These are phyloP conservation scores for Stentor roeselii DNA, from an alignment of 73 alveolate species.

Conservation along the genomic window DNA sequence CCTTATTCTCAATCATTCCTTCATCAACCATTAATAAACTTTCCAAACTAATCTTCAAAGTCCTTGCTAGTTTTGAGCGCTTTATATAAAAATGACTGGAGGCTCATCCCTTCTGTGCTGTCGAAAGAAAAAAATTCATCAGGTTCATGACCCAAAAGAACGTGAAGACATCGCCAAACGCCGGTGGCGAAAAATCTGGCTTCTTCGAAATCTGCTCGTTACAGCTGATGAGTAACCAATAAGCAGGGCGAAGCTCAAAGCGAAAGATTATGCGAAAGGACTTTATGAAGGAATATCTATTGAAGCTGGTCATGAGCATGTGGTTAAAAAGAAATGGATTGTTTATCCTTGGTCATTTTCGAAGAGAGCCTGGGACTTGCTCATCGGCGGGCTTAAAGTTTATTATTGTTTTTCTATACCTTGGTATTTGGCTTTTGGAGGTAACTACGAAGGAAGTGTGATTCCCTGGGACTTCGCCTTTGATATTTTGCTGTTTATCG, in stretches of 20 bases:
- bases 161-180: background rate
- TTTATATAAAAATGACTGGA: too few species aligned
- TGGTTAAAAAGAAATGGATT: background rate
- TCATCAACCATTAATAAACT: too few species aligned
- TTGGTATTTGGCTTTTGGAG: background rate
- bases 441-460: background rate
- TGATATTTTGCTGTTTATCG: background rate
- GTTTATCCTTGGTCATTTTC: background rate
- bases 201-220: background rate
- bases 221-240: background rate
- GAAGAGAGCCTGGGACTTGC: background rate
- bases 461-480: slow-evolving; percentile 4
- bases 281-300: background rate
- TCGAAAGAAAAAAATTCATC: background rate
- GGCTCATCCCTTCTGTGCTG: too few species aligned
- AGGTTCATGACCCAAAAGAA: background rate
- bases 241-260: background rate
- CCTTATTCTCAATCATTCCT: too few species aligned
- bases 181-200: background rate
- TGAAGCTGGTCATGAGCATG: slow-evolving; percentile 1
- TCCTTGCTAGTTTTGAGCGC: too few species aligned
- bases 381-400: background rate
- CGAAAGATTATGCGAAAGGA: background rate
- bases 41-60: too few species aligned
- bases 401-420: background rate